Base-by-base conservation (phyloP, 331 rosid genomes). In the Rosa hybrid region DNA sequence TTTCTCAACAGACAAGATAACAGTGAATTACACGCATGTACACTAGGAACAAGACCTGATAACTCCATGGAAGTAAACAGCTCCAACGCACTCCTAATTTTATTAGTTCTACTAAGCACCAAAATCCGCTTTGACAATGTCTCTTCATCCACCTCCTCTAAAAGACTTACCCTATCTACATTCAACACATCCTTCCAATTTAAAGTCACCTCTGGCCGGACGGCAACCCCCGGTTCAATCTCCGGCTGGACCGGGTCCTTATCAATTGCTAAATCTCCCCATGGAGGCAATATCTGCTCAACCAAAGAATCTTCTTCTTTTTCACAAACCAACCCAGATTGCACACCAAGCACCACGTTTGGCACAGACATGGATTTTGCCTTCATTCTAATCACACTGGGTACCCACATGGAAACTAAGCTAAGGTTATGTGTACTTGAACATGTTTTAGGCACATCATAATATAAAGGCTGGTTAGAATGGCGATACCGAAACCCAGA, bases 11-110 rank as follows among this genome's bases (percentile, higher is more conserved):
- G 98, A 77, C 96, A 83, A 68, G 92, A 84, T 63, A 94, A 81
- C 59, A 94, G 90, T 59, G 98, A 94, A 86, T 94, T 94, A 76
- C 91, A 90, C 4, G 98, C 91, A 84, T 92, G 98, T 62, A 83
- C 76, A 81, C 75, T 89, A 8, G 98, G 98, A 84, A 84, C 81
- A 83, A 90, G 96, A 78, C 91, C 92, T 0, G 84, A 84, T 64
- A 89, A 64, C 71, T 91, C 88, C 98, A 94, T 92, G 74, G 98
- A 92, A 81, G 87, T 83, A 68, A 94, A 85, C 79, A 91, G 82
- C 68, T 89, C 94, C 88, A 90, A 63, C 39, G 97, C 97, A 85
- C 98, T 88, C 83, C 91, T 86, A 72, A 83, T 77, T 83, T 89
- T 92, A 75, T 94, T 94, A 54, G 83, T 89, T 90, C 96, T 89